Base-by-base conservation (phyloP, 2,329 filamentous ascomycete genomes). In the Phyllosticta ampelicida region DNA sequence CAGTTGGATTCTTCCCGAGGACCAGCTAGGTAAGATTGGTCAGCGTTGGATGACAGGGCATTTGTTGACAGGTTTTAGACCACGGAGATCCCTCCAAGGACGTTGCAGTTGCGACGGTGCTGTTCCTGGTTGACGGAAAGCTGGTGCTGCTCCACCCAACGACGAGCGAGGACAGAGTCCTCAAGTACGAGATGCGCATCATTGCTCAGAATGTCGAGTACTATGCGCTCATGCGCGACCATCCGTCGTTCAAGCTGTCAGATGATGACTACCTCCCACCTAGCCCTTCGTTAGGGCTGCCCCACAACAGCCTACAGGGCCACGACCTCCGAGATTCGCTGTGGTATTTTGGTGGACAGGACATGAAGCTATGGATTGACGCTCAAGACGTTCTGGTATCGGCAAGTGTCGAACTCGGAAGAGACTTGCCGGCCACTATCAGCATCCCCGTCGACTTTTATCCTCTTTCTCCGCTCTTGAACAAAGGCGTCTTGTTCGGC, bases 171-270 rank as follows among this genome's bases (percentile, higher is more conserved):
- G 83, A 87, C 50, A 88, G 89, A 5, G 87, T 90, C 64, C 79
- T 96, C 55, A 97, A 96, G 75, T 99, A 99, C 68, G 92, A 97
- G 68, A 99, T 99, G 94, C 87, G 91, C 9, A 87, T 97, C 60
- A 87, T 99, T 68, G 90, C 91, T 11, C 90, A 96, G 66, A 95
- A 95, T 66, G 90, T 97, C 48, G 94, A 99, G 70, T 97, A 94
- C 66, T 96, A 96, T 70, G 86, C 86, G 56, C 84, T 94, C 65
- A 95, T 95, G 84, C 85, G 91, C 62, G 94, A 99, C 67, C 88
- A 95, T 66, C 84, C 83, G 6, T 73, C 75, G 44, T 70, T 76
- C 57, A 67, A 63, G 44, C 76, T 80, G 61, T 72, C 74, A 11
- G 63, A 71, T n/a, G 77, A 79, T 60, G 70, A 72, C 9, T 59